Evolutionary conservation across 169 alveolate genomes (phyloP).

Genomic region (Plasmodium coatneyi): DNA sequence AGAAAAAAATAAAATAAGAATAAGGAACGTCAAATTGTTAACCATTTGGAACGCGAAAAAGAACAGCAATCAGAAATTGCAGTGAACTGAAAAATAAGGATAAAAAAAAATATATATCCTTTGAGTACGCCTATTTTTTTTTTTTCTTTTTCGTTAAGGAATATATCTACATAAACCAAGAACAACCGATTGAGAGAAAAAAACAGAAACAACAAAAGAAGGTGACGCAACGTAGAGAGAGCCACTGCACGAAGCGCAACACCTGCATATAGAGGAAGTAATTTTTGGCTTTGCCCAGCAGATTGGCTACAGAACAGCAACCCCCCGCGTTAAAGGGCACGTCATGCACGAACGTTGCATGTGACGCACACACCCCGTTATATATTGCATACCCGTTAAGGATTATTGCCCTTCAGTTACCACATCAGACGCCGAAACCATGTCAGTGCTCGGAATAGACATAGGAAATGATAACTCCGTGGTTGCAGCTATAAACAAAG

Average conservation of each 20-base stretch:
- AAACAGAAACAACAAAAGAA: not conserved
- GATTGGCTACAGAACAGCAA: not conserved
- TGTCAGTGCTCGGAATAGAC: constrained; percentile 97
- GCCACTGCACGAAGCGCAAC: not conserved
- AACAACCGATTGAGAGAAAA: not conserved
- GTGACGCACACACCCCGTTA: not conserved
- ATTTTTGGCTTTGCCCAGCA: not conserved
- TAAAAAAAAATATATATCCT: not conserved
- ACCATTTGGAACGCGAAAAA: not conserved
- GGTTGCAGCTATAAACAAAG: constrained; percentile 95
- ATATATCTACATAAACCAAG: not conserved
- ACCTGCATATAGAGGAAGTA: not conserved
- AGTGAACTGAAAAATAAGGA: not conserved
- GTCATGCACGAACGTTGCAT: not conserved
- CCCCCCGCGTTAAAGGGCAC: not conserved
- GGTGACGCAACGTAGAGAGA: not conserved
- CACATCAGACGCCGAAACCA: constrained; percentile 19
- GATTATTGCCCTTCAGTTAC: not conserved
- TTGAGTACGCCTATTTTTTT: not conserved
- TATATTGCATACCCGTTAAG: not conserved
- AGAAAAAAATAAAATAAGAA: not conserved
- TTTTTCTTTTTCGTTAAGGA: not conserved
- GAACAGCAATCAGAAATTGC: not conserved
- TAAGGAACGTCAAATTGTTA: not conserved
- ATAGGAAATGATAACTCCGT: constrained; percentile 96